These are phyloP conservation scores for Diplodia sapinea DNA, from an alignment of 2,329 filamentous ascomycete species.

Conservation along the genomic window DNA sequence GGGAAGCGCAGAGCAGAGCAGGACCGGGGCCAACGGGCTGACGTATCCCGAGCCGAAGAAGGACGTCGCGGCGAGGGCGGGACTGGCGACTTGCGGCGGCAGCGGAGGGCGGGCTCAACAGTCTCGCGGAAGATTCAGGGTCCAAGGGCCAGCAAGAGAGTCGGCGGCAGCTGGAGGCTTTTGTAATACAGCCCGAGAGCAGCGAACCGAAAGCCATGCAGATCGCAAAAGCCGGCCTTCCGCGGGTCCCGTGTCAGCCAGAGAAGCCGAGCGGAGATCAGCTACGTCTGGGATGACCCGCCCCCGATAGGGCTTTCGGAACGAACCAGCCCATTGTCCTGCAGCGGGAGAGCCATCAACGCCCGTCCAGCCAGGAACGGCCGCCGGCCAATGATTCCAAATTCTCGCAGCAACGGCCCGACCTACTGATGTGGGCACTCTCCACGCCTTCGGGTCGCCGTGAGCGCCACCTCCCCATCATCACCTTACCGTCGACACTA, in stretches of 20 bases:
- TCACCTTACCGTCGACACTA: slow-evolving; percentile 5
- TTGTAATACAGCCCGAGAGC: slow-evolving; percentile 28
- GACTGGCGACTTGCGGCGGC: not conserved
- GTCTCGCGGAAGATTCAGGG: slow-evolving; percentile 12
- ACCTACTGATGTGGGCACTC: slow-evolving; percentile 10
- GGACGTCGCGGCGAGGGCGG: not conserved
- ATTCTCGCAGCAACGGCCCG: slow-evolving; percentile 28
- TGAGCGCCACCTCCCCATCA: slow-evolving; percentile 19
- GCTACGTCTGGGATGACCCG: slow-evolving; percentile 10
- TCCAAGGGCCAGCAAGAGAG: slow-evolving; percentile 16
- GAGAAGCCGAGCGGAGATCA: slow-evolving; percentile 9
- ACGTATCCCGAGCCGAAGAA: slow-evolving; percentile 12
- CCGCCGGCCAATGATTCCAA: slow-evolving; percentile 13
- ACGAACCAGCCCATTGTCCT: not conserved
- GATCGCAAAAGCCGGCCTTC: slow-evolving; percentile 30
- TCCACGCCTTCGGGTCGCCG: slow-evolving; percentile 23
- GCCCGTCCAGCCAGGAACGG: slow-evolving; percentile 3
- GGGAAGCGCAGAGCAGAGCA: not conserved
- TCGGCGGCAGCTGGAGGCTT: slow-evolving; percentile 28
- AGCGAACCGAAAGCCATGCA: slow-evolving; percentile 13
- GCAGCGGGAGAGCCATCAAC: not conserved
- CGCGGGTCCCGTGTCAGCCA: slow-evolving; percentile 27
- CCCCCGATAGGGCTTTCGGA: slow-evolving; percentile 13
- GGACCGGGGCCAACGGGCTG: slow-evolving; percentile 18
- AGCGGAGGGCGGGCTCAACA: slow-evolving; percentile 10